A percentile compares a stretch with the other conserved stretches of the same genome.
phyloP scores from a whole-genome alignment of 257 asterid species.

The Nicotiana otophora region DNA sequence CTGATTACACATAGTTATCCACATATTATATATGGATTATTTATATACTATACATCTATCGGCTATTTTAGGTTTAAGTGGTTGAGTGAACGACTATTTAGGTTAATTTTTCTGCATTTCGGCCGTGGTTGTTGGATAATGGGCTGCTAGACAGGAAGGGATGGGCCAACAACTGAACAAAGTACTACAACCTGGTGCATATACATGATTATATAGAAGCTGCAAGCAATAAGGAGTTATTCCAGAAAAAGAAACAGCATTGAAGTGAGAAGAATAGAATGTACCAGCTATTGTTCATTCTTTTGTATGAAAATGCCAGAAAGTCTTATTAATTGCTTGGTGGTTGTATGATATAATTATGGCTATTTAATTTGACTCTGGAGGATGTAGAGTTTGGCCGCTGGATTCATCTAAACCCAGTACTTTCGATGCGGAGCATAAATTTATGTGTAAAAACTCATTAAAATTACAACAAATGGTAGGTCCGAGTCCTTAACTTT shows the following conservation, averaged over 20 bases:
- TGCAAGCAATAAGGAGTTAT: background rate
- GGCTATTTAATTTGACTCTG: background rate
- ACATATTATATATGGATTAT: no score
- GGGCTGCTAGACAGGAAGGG: background rate
- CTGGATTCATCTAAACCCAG: accelerated
- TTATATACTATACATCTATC: no score
- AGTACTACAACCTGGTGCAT: background rate
- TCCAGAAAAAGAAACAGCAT: background rate
- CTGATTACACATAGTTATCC: no score
- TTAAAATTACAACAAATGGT: no score
- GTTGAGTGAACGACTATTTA: no score
- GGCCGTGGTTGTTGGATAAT: background rate
- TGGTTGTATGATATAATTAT: background rate
- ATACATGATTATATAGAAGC: background rate
- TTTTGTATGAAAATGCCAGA: background rate
- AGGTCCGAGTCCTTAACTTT: no score
- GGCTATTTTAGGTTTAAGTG: no score
- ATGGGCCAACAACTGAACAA: background rate
- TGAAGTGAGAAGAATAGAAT: background rate
- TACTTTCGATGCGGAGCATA: accelerated
- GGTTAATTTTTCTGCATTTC: background rate
- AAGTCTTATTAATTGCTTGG: background rate
- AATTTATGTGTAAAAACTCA: no score
- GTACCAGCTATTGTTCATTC: background rate
- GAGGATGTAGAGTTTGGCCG: no score